A percentile compares a stretch with the other conserved stretches of the same genome.
Conservation (phyloP, 2,329 filamentous ascomycete species). For the Beauveria australis region DNA sequence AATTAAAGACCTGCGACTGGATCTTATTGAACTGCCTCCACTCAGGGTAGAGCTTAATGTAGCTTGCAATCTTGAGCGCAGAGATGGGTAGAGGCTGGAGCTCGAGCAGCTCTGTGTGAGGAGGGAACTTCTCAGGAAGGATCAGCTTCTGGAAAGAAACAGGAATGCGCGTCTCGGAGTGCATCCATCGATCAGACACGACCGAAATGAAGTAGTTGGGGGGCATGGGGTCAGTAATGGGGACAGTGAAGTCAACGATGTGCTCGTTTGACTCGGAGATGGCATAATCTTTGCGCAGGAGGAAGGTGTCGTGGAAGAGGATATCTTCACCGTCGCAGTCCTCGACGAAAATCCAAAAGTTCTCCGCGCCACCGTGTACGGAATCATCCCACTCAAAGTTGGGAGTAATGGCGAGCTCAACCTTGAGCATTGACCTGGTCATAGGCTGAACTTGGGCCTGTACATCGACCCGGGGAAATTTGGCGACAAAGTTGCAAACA, state of each 20-base stretch:
- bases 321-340: conserved; percentile 97
- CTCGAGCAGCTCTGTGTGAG: conserved; percentile 86
- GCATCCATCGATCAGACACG: conserved; percentile 96
- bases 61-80: conserved; percentile 80
- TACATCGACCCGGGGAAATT: conserved; percentile 87
- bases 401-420: conserved; percentile 85
- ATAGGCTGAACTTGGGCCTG: conserved; percentile 92
- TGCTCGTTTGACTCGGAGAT: conserved; percentile 83
- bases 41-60: conserved; percentile 68
- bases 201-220: conserved; percentile 98
- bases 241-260: conserved; percentile 89
- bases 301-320: conserved; percentile 87
- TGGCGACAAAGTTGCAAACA: conserved; percentile 79
- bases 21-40: conserved; percentile 94
- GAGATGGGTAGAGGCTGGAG: conserved; percentile 85
- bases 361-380: conserved; percentile 80
- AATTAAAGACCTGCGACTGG: conserved; percentile 95
- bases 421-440: conserved; percentile 83
- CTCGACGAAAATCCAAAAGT: conserved; percentile 95
- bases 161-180: conserved; percentile 85
- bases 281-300: conserved; percentile 85
- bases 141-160: conserved; percentile 94
- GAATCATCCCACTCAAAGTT: conserved; percentile 94
- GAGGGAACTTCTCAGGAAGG: conserved; percentile 88
- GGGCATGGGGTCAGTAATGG: conserved; percentile 95